Conservation (phyloP, 352 stramenopile genomes). For the Pythium dissimile region DNA sequence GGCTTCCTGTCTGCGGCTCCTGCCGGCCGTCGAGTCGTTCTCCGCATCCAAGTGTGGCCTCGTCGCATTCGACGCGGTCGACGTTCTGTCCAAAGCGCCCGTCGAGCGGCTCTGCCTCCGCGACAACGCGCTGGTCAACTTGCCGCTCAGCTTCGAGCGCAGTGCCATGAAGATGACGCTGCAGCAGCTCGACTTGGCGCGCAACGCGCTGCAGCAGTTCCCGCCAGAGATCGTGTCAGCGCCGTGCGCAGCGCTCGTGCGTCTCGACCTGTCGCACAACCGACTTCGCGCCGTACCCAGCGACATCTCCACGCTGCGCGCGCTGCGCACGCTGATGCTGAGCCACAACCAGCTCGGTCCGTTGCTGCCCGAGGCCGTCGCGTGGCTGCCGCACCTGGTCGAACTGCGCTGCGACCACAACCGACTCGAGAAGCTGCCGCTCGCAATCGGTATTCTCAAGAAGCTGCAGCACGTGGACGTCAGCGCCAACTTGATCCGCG, state of each 20-base stretch:
- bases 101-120: constrained; percentile 32
- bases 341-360: constrained; percentile 36
- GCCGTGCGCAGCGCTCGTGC: constrained; percentile 33
- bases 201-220: constrained; percentile 36
- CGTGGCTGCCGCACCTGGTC: constrained; percentile 26
- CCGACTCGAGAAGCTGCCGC: constrained; percentile 27
- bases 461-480: constrained; percentile 40
- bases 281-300: constrained; percentile 33
- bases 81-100: constrained; percentile 43
- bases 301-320: constrained; percentile 31
- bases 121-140: constrained; percentile 43
- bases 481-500: constrained; percentile 40
- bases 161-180: constrained; percentile 49
- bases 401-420: constrained; percentile 44
- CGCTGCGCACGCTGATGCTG: constrained; percentile 39
- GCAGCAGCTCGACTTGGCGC: constrained; percentile 30
- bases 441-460: constrained; percentile 31
- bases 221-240: constrained; percentile 31
- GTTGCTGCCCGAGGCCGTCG: constrained; percentile 37
- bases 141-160: constrained; percentile 33
- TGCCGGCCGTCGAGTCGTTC: constrained; percentile 28
- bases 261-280: constrained; percentile 51
- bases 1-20: constrained; percentile 31
- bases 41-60: constrained; percentile 40
- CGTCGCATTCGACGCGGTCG: constrained; percentile 34